Evolutionary conservation across 1,139 yeast genomes (phyloP).

Genomic region (Suhomyces ambrosiae): DNA sequence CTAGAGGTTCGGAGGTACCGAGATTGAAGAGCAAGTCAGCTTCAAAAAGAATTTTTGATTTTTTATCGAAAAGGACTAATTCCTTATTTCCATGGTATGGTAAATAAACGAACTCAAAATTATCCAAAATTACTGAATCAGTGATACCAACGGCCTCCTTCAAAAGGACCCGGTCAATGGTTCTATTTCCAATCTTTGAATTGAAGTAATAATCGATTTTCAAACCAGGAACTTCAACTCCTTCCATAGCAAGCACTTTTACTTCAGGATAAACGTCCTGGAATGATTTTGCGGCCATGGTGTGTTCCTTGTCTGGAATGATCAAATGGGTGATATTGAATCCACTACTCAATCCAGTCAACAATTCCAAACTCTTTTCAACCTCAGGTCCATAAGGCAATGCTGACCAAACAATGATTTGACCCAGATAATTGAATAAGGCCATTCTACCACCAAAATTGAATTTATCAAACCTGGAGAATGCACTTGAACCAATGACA

Average conservation of each 20-base stretch:
- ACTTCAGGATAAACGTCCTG: conserved; percentile 48
- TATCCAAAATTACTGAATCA: conserved; percentile 21
- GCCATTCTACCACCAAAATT: conserved; percentile 68
- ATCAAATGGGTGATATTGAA: conserved; percentile 45
- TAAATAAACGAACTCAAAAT: conserved; percentile 29
- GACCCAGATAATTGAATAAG: conserved; percentile 40
- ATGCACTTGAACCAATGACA: conserved; percentile 52
- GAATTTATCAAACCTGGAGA: conserved; percentile 41
- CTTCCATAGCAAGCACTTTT: conserved; percentile 53
- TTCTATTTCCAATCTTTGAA: conserved; percentile 28
- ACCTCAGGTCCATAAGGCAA: conserved; percentile 58
- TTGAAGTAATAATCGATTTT: conserved; percentile 38
- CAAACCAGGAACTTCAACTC: conserved; percentile 25
- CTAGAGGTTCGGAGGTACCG: conserved; percentile 20
- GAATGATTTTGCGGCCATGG: conserved; percentile 58
- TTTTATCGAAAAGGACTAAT: conserved; percentile 25
- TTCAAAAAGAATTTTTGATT: conserved; percentile 23
- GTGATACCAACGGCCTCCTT: conserved; percentile 24
- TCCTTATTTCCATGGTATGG: conserved; percentile 26
- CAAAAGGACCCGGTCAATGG: conserved; percentile 26
- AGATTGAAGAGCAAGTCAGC: conserved; percentile 30
- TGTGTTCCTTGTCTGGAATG: conserved; percentile 58
- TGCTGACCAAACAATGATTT: conserved; percentile 60
- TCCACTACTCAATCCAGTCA: conserved; percentile 28
- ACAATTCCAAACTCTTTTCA: conserved; percentile 38